phyloP scores from a whole-genome alignment of 2,329 filamentous ascomycete species.

The Fusarium transvaalense region DNA sequence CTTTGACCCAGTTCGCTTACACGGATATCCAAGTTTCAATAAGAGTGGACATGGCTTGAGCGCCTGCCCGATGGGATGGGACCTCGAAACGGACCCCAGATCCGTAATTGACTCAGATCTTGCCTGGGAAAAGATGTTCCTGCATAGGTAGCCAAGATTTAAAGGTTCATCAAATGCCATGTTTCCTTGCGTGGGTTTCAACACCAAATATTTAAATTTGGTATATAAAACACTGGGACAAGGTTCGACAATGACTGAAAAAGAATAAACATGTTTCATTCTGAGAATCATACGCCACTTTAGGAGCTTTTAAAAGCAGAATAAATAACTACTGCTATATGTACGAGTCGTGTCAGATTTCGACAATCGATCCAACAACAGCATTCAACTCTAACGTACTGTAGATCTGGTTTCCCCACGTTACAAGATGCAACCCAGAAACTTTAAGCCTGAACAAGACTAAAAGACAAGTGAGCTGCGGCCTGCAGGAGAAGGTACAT shows the following conservation, averaged over 20 bases:
- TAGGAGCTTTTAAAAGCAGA: not conserved
- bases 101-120: slow-evolving; percentile 8
- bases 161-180: not conserved
- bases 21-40: slow-evolving; percentile 6
- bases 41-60: slow-evolving; percentile 12
- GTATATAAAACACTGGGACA: not conserved
- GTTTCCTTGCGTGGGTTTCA: not conserved
- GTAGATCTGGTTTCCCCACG: slow-evolving; percentile 32
- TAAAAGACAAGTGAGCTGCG: slow-evolving; percentile 17
- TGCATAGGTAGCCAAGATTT: slow-evolving; percentile 3
- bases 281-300: slow-evolving; percentile 2
- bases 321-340: not conserved
- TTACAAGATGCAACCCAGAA: slow-evolving; percentile 20
- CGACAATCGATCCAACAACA: slow-evolving; percentile 20
- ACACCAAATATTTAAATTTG: not conserved
- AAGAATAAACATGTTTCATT: not conserved
- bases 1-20: slow-evolving; percentile 26
- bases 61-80: not conserved
- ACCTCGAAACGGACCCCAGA: slow-evolving; percentile 2
- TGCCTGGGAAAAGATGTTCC: not conserved
- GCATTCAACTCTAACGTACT: slow-evolving; percentile 24
- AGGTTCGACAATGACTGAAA: not conserved
- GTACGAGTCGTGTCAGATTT: slow-evolving; percentile 28
- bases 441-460: slow-evolving; percentile 29
- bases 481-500: slow-evolving; percentile 5